A percentile compares a stretch with the other conserved stretches of the same genome.
Conservation (phyloP, 352 stramenopile genomes). For the Phytophthora tubulina region DNA sequence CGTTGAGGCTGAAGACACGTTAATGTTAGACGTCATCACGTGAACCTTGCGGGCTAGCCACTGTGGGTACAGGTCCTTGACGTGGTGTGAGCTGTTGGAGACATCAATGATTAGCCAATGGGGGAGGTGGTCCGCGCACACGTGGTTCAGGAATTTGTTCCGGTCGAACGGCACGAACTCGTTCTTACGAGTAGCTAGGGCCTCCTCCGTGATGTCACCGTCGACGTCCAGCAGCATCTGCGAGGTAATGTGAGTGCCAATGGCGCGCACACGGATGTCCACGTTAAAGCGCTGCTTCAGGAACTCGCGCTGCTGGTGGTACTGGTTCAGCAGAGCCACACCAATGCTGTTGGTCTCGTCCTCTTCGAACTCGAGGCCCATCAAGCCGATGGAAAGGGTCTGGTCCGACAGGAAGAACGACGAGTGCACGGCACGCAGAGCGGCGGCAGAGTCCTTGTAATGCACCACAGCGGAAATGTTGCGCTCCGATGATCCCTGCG, state of each 20-base stretch:
- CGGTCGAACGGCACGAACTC: slow-evolving; percentile 67
- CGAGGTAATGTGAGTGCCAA: slow-evolving; percentile 67
- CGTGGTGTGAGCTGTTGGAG: slow-evolving; percentile 86
- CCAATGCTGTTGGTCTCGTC: slow-evolving; percentile 68
- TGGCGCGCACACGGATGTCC: slow-evolving; percentile 84
- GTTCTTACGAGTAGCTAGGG: slow-evolving; percentile 39
- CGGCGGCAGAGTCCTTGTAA: slow-evolving; percentile 89
- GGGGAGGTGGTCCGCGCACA: slow-evolving; percentile 90
- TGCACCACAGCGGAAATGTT: slow-evolving; percentile 96
- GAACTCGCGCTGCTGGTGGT: slow-evolving; percentile 85
- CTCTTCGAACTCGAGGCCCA: slow-evolving; percentile 83
- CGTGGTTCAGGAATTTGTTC: slow-evolving; percentile 72
- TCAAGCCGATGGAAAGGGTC: slow-evolving; percentile 92
- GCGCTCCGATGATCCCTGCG: slow-evolving; percentile 94
- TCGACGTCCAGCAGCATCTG: slow-evolving; percentile 79
- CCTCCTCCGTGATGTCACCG: slow-evolving; percentile 62
- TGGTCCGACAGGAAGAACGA: slow-evolving; percentile 96
- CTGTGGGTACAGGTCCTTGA: slow-evolving; percentile 86
- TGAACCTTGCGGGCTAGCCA: slow-evolving; percentile 94
- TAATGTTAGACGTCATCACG: slow-evolving; percentile 94
- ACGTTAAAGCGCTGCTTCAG: slow-evolving; percentile 87
- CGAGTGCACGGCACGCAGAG: slow-evolving; percentile 94
- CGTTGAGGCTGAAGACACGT: slow-evolving; percentile 82
- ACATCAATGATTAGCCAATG: slow-evolving; percentile 96
- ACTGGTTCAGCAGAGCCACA: slow-evolving; percentile 89